A percentile compares a stretch with the other conserved stretches of the same genome.
These are phyloP conservation scores for Citrus cavaleriei DNA, from an alignment of 345 rosid species.

Conservation along the genomic window DNA sequence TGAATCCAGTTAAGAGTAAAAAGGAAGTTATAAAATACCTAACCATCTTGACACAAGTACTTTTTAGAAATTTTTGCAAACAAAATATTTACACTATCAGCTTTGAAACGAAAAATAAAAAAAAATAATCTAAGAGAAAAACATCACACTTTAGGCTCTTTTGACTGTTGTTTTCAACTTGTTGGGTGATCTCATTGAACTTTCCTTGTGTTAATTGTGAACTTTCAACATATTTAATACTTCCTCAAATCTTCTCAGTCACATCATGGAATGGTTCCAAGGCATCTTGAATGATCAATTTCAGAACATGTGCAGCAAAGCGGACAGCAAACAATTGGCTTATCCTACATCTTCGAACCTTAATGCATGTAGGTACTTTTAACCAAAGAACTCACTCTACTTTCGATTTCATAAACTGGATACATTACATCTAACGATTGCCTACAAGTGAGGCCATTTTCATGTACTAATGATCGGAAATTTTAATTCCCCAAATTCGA, in stretches of 20 bases:
- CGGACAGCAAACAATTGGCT: conserved; percentile 69
- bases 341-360: no score
- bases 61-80: not conserved
- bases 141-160: conserved; percentile 21
- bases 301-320: conserved; percentile 60
- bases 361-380: no score
- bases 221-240: conserved; percentile 71
- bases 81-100: not conserved
- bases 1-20: not conserved
- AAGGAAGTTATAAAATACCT: not conserved
- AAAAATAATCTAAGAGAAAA: not conserved
- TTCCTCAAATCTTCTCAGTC: conserved; percentile 65
- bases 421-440: no score
- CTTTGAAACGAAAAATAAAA: not conserved
- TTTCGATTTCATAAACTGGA: no score
- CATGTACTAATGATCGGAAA: no score
- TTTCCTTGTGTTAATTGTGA: conserved; percentile 56
- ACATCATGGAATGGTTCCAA: conserved; percentile 55
- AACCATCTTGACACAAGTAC: not conserved
- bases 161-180: conserved; percentile 50
- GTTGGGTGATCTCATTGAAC: conserved; percentile 68
- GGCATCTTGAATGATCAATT: conserved; percentile 61
- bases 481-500: no score
- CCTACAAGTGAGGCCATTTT: not conserved
- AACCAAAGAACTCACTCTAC: no score